These are phyloP conservation scores for Domatiomyces globalis DNA, from an alignment of 2,329 filamentous ascomycete genomes.

Conservation along the genomic window DNA sequence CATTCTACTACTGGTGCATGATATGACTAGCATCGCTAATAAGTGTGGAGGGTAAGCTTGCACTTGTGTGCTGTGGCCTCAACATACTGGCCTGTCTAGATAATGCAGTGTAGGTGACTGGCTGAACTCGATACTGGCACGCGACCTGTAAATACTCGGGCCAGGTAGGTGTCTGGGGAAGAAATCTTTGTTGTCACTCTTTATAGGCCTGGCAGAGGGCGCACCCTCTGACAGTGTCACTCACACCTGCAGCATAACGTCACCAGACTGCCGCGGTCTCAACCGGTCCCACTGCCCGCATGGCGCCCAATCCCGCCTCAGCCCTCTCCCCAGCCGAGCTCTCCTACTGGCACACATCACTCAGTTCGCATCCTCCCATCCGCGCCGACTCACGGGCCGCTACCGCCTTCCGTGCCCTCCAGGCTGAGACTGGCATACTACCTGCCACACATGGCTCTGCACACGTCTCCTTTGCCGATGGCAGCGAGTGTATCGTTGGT, in stretches of 20 bases:
- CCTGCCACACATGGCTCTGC: constrained; percentile 85
- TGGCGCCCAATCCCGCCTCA: background rate
- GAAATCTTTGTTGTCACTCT: background rate
- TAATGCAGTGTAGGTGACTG: background rate
- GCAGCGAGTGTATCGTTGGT: constrained; percentile 88
- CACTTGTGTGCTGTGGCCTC: no score
- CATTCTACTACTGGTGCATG: no score
- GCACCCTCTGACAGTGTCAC: background rate
- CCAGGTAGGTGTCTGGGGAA: background rate
- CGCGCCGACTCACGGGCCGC: constrained; percentile 73
- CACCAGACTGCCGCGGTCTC: no score
- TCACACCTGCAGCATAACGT: background rate
- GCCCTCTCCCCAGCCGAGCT: constrained; percentile 79
- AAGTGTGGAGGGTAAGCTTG: no score
- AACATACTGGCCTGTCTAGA: background rate
- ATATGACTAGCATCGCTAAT: no score
- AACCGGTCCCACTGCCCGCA: background rate
- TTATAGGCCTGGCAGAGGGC: background rate
- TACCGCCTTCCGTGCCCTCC: constrained; percentile 78
- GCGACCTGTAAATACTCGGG: background rate
- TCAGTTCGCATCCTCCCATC: constrained; percentile 67
- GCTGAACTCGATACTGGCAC: background rate
- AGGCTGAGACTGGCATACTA: constrained; percentile 79
- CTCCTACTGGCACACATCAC: constrained; percentile 81
- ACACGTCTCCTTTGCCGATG: constrained; percentile 84